A percentile compares a stretch with the other conserved stretches of the same genome.
These are phyloP conservation scores for Ogataea nitratoaversa DNA, from an alignment of 805 yeast species.

Conservation along the genomic window DNA sequence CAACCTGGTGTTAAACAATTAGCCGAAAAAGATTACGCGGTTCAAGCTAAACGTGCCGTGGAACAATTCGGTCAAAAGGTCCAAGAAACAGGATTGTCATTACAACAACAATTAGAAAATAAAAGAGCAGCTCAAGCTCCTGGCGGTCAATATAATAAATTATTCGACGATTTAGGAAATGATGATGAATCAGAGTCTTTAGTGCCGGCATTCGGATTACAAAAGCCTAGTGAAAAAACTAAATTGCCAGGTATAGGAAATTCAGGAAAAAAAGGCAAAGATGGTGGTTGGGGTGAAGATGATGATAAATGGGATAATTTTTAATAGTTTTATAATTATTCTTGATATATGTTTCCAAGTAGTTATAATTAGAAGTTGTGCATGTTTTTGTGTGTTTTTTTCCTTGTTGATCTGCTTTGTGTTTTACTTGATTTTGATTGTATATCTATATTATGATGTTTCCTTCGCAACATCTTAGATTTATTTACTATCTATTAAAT, in stretches of 20 bases:
- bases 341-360: too few relatives aligned
- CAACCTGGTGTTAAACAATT: constrained; percentile 86
- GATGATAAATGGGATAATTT: constrained; percentile 72
- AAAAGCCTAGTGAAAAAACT: constrained; percentile 56
- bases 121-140: constrained; percentile 21
- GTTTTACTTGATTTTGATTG: too few relatives aligned
- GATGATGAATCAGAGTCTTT: constrained; percentile 35
- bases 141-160: constrained; percentile 40
- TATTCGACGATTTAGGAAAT: constrained; percentile 54
- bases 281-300: constrained; percentile 32
- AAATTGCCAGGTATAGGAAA: constrained; percentile 47
- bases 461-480: too few relatives aligned
- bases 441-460: too few relatives aligned
- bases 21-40: constrained; percentile 71
- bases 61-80: constrained; percentile 93
- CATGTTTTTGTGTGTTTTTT: background rate
- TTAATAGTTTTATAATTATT: constrained; percentile 21
- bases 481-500: too few relatives aligned
- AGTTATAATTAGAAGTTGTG: too few relatives aligned
- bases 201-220: constrained; percentile 63
- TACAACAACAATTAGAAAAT: constrained; percentile 51
- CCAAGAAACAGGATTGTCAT: constrained; percentile 79
- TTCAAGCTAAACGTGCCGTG: constrained; percentile 88
- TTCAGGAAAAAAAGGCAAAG: constrained; percentile 23
- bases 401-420: too few relatives aligned